Evolutionary conservation across 352 stramenopile species (phyloP), one percentile per base, ranked within the genome.

Genomic region (Globisporangium alternatum): DNA sequence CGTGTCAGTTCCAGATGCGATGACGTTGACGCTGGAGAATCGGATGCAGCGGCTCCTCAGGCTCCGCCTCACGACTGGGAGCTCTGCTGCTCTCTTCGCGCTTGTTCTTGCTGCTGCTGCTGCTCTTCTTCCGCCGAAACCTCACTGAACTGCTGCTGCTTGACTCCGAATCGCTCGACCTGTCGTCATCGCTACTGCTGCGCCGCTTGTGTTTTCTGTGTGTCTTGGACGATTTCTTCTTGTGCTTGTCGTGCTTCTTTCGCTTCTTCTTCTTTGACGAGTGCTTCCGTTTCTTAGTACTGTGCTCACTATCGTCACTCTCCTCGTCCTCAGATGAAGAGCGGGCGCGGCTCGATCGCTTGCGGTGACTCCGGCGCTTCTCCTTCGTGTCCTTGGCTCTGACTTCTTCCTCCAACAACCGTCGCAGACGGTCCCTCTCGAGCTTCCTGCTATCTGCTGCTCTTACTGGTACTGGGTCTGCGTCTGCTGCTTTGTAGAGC

Each of bases 1-100:
- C 35, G 9, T 41, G 6, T 64, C 62, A 81, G 31, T 78, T 80
- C 72, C 75, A 82, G 51, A 82, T 67, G 22, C 69, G 72, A 52
- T 82, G 75, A 25, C 71, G 73, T 9, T 72, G 65, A 3, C 72
- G 66, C 10, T 55, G 28, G 17, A 82, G 45, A 51, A 82, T 82
- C 15, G 72, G 37, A 47, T 58, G 47, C 12, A 19, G 48, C 6
- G 52, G 9, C 2, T 53, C 47, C n/a, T 33, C 4, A 22, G n/a
- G 59, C 45, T 35, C 48, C 31, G 21, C 5, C 35, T 37, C 30
- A 22, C 39, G 45, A 67, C 33, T 60, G 21, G 25, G 33, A 63
- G 28, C 30, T 37, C 6, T 39, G 19, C 41, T 52, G 30, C 56
- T 41, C 28, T 12, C 41, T 13, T 17, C 41, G n/a, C 35, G 31